Percentiles rank a stretch among this genome's conserved stretches.
Evolutionary conservation across 73 alveolate genomes (phyloP).

Genomic region (Paraurostyla sp.): DNA sequence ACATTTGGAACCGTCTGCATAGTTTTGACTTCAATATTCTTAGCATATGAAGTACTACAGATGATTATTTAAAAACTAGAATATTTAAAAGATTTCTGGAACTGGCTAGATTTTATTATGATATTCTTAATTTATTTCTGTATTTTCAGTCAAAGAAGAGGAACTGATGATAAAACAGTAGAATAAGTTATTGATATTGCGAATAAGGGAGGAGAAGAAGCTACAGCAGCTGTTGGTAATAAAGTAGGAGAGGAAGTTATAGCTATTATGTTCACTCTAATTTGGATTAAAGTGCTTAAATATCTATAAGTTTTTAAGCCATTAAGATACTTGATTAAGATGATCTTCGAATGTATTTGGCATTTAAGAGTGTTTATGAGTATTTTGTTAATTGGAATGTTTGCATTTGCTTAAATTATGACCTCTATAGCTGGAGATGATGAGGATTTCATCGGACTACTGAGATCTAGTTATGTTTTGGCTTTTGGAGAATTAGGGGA

Average conservation of each 20-base stretch:
- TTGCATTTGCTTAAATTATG: conserved; percentile 32
- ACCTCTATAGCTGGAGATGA: background rate
- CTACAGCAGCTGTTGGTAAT: background rate
- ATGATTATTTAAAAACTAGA: background rate
- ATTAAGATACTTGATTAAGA: conserved; percentile 31
- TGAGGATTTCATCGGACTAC: background rate
- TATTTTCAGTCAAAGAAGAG: background rate
- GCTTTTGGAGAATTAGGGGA: conserved; percentile 56
- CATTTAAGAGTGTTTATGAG: conserved; percentile 29
- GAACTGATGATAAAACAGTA: too few species aligned
- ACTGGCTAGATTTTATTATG: conserved; percentile 17
- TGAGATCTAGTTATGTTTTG: conserved; percentile 23
- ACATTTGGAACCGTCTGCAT: background rate
- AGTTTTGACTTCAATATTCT: background rate
- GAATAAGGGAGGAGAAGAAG: background rate
- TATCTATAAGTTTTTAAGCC: conserved; percentile 54
- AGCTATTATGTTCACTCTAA: conserved; percentile 12
- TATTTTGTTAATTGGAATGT: conserved; percentile 20
- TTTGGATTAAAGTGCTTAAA: conserved; percentile 51
- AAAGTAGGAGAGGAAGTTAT: background rate
- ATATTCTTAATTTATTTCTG: background rate
- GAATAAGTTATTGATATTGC: too few species aligned
- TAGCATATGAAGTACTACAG: conserved; percentile 21
- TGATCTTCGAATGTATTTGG: conserved; percentile 46
- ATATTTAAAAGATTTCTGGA: conserved; percentile 9